A percentile compares a stretch with the other conserved stretches of the same genome.
Conservation (phyloP, 805 yeast genomes). For the Lipomyces japonicus region DNA sequence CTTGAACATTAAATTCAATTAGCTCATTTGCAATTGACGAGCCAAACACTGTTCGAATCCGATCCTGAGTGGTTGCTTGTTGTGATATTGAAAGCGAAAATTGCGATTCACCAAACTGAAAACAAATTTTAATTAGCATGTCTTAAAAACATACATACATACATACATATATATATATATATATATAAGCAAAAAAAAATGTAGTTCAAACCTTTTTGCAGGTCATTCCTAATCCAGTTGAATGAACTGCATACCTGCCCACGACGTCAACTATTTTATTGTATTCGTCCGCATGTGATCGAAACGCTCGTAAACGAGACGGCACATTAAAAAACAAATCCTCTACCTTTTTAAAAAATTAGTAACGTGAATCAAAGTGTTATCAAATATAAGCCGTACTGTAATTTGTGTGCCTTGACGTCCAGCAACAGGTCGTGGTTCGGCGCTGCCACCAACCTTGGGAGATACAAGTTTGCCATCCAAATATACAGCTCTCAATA, state of each 20-base stretch:
- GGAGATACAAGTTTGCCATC: constrained; percentile 59
- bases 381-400: constrained; percentile 5
- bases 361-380: background rate
- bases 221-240: constrained; percentile 63
- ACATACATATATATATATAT: background rate
- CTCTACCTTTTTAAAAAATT: constrained; percentile 49
- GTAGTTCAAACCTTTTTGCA: constrained; percentile 52
- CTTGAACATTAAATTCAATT: constrained; percentile 45
- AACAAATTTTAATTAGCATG: too few relatives aligned
- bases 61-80: constrained; percentile 51
- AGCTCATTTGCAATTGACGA: constrained; percentile 62
- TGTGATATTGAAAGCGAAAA: constrained; percentile 60
- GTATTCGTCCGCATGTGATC: constrained; percentile 69
- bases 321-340: constrained; percentile 88
- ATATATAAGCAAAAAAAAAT: background rate
- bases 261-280: constrained; percentile 74
- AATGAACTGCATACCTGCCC: constrained; percentile 77
- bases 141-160: constrained; percentile 8
- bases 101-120: constrained; percentile 73
- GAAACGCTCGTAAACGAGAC: constrained; percentile 64
- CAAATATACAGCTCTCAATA: constrained; percentile 48
- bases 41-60: constrained; percentile 74
- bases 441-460: constrained; percentile 40
- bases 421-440: constrained; percentile 78
- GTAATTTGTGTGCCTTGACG: constrained; percentile 76